phyloP scores from a whole-genome alignment of 352 stramenopile genomes.

The Plasmopara viticola region DNA sequence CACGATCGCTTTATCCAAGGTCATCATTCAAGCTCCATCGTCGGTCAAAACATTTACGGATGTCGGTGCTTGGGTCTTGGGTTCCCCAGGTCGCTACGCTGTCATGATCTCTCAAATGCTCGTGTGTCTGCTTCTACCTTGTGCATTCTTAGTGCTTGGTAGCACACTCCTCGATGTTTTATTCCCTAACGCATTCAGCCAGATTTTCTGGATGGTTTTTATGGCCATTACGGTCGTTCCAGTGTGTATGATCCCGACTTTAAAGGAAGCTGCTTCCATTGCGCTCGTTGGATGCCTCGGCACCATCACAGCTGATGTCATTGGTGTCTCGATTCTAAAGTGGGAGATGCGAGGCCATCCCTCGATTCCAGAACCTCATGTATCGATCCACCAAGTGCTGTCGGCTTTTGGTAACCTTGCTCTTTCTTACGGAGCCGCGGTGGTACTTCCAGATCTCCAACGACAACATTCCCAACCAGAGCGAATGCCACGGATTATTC shows the following conservation, averaged over 20 bases:
- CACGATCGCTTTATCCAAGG: slow-evolving; percentile 35
- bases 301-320: slow-evolving; percentile 26
- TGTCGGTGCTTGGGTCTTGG: slow-evolving; percentile 39
- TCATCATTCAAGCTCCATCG: slow-evolving; percentile 28
- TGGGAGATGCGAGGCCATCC: slow-evolving; percentile 30
- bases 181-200: slow-evolving; percentile 43
- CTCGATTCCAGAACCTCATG: slow-evolving; percentile 21
- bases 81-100: slow-evolving; percentile 30
- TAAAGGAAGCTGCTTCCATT: slow-evolving; percentile 23
- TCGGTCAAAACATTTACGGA: slow-evolving; percentile 44
- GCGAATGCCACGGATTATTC: slow-evolving; percentile 40
- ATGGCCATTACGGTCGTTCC: slow-evolving; percentile 31
- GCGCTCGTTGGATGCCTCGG: slow-evolving; percentile 25
- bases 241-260: slow-evolving; percentile 27
- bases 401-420: slow-evolving; percentile 29
- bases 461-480: slow-evolving; percentile 40
- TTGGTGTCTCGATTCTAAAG: slow-evolving; percentile 26
- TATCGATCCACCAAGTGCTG: slow-evolving; percentile 26
- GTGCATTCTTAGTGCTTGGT: slow-evolving; percentile 45
- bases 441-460: slow-evolving; percentile 30
- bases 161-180: slow-evolving; percentile 39
- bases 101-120: slow-evolving; percentile 40
- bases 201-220: slow-evolving; percentile 35
- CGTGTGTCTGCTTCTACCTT: slow-evolving; percentile 40
- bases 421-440: slow-evolving; percentile 22